A percentile compares a stretch with the other conserved stretches of the same genome.
Evolutionary conservation across 495 filamentous ascomycete genomes (phyloP).

Genomic region (Neurospora sp.): DNA sequence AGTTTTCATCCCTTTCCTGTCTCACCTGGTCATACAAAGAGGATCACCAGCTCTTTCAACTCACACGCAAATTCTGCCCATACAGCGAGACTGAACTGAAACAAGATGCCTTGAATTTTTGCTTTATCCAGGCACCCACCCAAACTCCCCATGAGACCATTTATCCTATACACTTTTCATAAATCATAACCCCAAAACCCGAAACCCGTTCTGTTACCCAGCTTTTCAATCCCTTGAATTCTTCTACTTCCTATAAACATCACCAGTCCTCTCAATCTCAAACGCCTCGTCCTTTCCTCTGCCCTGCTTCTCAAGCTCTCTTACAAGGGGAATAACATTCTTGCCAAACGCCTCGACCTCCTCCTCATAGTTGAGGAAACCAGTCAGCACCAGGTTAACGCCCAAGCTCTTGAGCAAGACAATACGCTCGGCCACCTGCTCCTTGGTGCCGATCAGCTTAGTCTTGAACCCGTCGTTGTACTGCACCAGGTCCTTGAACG

Average conservation of each 20-base stretch:
- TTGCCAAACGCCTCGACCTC: slow-evolving; percentile 37
- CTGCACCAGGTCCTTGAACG: slow-evolving; percentile 39
- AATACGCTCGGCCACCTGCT: slow-evolving; percentile 39
- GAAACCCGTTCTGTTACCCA: not conserved
- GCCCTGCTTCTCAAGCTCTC: slow-evolving; percentile 33
- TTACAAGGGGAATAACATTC: slow-evolving; percentile 32
- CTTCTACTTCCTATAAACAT: slow-evolving; percentile 22
- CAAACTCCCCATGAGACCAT: not conserved
- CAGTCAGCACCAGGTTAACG: slow-evolving; percentile 31
- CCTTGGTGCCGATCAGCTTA: slow-evolving; percentile 38
- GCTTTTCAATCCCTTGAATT: not conserved
- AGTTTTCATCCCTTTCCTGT: not conserved
- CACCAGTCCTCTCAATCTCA: slow-evolving; percentile 32
- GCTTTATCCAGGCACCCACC: not conserved
- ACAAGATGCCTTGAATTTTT: not conserved
- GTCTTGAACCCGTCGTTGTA: slow-evolving; percentile 45
- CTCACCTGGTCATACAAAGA: not conserved
- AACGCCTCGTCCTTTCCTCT: slow-evolving; percentile 33
- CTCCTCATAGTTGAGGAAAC: slow-evolving; percentile 39
- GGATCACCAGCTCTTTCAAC: not conserved
- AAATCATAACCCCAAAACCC: not conserved
- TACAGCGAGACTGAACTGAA: not conserved
- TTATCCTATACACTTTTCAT: not conserved
- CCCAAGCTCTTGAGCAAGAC: slow-evolving; percentile 37
- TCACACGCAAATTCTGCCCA: not conserved